Evolutionary conservation across 2,329 filamentous ascomycete species (phyloP), one percentile per base, ranked within the genome.

Genomic region (Aureobasidium sp.): DNA sequence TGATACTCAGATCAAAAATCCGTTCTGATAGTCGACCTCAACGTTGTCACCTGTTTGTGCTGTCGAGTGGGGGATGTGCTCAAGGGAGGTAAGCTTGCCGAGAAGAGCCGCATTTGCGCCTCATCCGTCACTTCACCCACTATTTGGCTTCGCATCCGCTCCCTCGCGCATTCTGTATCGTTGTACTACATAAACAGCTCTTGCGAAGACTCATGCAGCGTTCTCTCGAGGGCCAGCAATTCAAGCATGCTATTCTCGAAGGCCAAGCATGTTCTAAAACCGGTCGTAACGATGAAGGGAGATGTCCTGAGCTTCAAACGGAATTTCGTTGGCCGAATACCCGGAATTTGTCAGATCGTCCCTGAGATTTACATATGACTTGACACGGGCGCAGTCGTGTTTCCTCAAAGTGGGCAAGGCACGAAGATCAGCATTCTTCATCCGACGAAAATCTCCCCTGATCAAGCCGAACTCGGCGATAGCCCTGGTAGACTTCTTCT

Each of bases 311-410:
- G 32, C 5, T 39, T 39, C 8, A 27, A 52, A 20, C 50, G 32
- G 6, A 3, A 3, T 13, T 3, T 52, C 52, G 39, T 41, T 26
- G 32, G 37, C 52, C 52, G 52, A 20, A 27, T 43, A 13, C 6
- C 52, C 52, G 37, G 51, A 24, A 41, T 55, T 55, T 55, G 52
- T 55, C 37, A 55, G 52, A 55, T 55, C 52, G 32, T 44, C 52
- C 26, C 6, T 20, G 5, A 24, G 51, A 41, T 55, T 55, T 55
- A 32, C 51, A 55, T 20, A 20, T 43, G 52, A 43, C 34, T 41
- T 41, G 24, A 41, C 32, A 24, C 12, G 46, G 7, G 46, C 17
- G 8, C 46, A 55, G 15, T 20, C 36, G 7, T 6, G 6, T 29
- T 43, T 29, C 17, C 53, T 34, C 39, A 3, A 57, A 57, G 13